Base-by-base conservation (phyloP, 2,329 filamentous ascomycete species). In the Calonectria pauciramosa region DNA sequence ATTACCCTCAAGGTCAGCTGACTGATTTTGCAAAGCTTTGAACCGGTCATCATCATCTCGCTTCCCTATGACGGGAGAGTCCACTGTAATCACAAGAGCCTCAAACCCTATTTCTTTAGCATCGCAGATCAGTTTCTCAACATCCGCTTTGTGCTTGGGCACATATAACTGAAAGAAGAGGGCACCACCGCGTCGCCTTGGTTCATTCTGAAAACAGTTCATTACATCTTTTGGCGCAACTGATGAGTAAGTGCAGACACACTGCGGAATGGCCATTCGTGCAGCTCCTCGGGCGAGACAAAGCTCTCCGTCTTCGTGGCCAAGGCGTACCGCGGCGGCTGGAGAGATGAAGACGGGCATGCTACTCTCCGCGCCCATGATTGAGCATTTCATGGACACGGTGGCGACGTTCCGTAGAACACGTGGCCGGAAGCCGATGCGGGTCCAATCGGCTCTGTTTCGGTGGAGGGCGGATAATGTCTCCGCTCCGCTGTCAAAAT, bases 111-210 rank as follows among this genome's bases (percentile, higher is more conserved):
- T 10, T 13, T 20, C 13, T 30, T 36, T 70, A 2, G 67, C 67
- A 10, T 36, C 26, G 2, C 11, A 8, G 9, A 70, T 70, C 3
- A 70, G 54, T 7, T 30, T 63, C n/a, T 63, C 26, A 16, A 23
- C 56, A 18, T 70, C 67, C 2, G 20, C 14, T 30, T 63, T 70
- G 5, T 51, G 5, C 32, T 63, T 70, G 2, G 67, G 52, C 28
- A 70, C 49, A 26, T 70, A 70, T 1, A 70, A 30, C n/a, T 70
- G 67, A 30, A 70, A 70, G 32, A 70, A 70, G 14, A 60, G 34
- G 4, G 67, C 67, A 20, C 67, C 67, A 1, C 67, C 67, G 2
- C 67, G 56, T 18, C 56, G 52, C 11, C 8, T 23, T 1, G 67
- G 28, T 8, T 34, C 30, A 11, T 20, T 63, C 13, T 60, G 26